Base-by-base conservation (phyloP, 2,329 filamentous ascomycete genomes). In the Cladophialophora immunda region DNA sequence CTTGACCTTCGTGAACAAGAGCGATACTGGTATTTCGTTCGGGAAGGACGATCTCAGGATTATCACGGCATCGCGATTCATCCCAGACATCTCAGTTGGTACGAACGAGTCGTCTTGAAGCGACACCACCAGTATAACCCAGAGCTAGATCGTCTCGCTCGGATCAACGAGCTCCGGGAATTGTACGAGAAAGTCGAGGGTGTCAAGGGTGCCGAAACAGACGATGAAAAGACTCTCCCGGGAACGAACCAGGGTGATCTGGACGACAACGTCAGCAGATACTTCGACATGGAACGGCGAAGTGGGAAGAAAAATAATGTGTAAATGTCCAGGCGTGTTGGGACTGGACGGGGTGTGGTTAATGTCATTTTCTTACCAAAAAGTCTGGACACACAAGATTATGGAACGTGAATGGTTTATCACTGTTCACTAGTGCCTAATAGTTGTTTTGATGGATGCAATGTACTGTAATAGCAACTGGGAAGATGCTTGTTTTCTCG, bases 211-310 rank as follows among this genome's bases (percentile, higher is more conserved):
- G 41, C n/a, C 13, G 64, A 66, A 50, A 27, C 27, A 19, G 63
- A 61, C 22, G 63, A 65, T 19, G 57, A 62, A 57, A 55, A 65
- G 34, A 50, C 63, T 56, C 17, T 60, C 15, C 55, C 34, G 30
- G 57, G 34, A 38, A 36, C 32, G 3, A 57, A 63, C 38, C 30
- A 52, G 19, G 36, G 22, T 34, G 60, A 63, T 34, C 36, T 63
- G 22, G 54, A 58, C 34, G 47, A 60, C 34, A 61, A 61, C 32
- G 63, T 65, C 32, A 65, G 36, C 47, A 56, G 52, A 27, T 65
- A 65, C 34, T 65, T 65, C 32, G 63, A 65, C 41, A 34, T 65
- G 22, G 56, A 65, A 34, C 54, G 54, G 57, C 22, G 32, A 38
- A 25, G 9, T 25, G 19, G 19, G 32, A 57, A 57, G 30, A 57